Percentiles rank a stretch among this genome's conserved stretches.
Conservation (phyloP, 1,284 basidiomycete genomes). For the Malassezia sympodialis region DNA sequence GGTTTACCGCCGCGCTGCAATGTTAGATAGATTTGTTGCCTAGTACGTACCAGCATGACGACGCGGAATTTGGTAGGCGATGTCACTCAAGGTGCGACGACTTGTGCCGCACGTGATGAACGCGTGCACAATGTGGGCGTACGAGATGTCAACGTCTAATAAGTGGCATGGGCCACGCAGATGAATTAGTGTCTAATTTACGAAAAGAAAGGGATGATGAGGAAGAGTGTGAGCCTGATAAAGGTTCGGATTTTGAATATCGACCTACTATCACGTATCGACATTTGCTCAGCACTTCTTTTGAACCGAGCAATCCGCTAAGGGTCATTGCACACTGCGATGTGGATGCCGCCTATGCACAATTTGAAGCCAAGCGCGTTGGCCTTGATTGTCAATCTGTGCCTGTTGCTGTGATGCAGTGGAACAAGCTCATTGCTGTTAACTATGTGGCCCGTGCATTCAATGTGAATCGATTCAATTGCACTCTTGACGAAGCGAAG, state of each 20-base stretch:
- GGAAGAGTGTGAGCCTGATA: neutral
- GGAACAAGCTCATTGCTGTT: conserved; percentile 77
- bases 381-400: conserved; percentile 59
- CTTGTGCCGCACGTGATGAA: neutral
- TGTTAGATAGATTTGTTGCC: neutral
- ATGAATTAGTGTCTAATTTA: neutral
- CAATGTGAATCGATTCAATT: conserved; percentile 63
- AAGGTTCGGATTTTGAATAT: neutral
- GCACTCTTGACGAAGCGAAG: conserved; percentile 53
- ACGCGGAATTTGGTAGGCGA: neutral
- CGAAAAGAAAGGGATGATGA: neutral
- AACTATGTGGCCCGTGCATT: conserved; percentile 86
- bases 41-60: conserved; percentile 3
- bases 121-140: neutral
- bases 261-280: conserved; percentile 1
- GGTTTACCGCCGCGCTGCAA: conserved; percentile 43
- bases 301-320: conserved; percentile 46
- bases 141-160: neutral
- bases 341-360: conserved; percentile 48
- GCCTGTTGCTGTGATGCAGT: conserved; percentile 84
- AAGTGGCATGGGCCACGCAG: neutral
- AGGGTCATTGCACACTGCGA: conserved; percentile 74
- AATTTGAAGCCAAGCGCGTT: conserved; percentile 76
- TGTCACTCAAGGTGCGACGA: neutral
- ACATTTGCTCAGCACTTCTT: conserved; percentile 9